Evolutionary conservation across 2,329 filamentous ascomycete species (phyloP).

Genomic region (Orbilia blumenaviensis): DNA sequence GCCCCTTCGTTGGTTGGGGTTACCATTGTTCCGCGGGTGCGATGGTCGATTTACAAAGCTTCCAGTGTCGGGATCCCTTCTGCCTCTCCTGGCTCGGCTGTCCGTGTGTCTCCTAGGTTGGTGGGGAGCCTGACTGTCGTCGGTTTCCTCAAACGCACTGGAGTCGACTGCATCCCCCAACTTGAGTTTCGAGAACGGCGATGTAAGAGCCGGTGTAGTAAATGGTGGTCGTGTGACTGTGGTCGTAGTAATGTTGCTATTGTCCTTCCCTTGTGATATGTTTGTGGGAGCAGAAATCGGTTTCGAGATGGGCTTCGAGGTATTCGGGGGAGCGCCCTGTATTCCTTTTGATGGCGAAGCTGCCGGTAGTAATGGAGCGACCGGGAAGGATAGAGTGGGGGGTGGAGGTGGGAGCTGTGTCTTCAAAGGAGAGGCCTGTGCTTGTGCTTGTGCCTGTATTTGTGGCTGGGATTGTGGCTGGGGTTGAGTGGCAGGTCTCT

Average conservation of each 20-base stretch:
- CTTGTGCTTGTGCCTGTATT: constrained; percentile 22
- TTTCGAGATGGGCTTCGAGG: not conserved
- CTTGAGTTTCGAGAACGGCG: constrained; percentile 55
- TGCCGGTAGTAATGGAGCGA: constrained; percentile 8
- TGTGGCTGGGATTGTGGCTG: constrained; percentile 27
- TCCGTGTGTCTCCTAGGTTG: constrained; percentile 34
- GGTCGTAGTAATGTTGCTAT: not conserved
- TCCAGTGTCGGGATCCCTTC: constrained; percentile 22
- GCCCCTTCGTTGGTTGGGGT: constrained; percentile 61
- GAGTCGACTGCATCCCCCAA: constrained; percentile 56
- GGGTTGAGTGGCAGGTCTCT: constrained; percentile 35
- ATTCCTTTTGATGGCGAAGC: constrained; percentile 8
- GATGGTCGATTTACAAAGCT: constrained; percentile 30
- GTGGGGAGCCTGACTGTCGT: constrained; percentile 54
- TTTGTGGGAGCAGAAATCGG: not conserved
- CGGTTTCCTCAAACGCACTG: constrained; percentile 58
- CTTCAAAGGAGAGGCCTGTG: constrained; percentile 21
- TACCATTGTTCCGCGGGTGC: constrained; percentile 58
- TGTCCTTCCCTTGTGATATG: not conserved
- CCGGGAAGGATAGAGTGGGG: constrained; percentile 32
- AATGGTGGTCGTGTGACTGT: constrained; percentile 35
- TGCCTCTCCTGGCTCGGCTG: constrained; percentile 21
- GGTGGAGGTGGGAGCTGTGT: constrained; percentile 25
- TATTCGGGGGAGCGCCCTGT: constrained; percentile 9
- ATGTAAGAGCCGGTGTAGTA: constrained; percentile 37